Evolutionary conservation across 108 stramenopile genomes (phyloP).

Genomic region (Stephanodiscus triporus): DNA sequence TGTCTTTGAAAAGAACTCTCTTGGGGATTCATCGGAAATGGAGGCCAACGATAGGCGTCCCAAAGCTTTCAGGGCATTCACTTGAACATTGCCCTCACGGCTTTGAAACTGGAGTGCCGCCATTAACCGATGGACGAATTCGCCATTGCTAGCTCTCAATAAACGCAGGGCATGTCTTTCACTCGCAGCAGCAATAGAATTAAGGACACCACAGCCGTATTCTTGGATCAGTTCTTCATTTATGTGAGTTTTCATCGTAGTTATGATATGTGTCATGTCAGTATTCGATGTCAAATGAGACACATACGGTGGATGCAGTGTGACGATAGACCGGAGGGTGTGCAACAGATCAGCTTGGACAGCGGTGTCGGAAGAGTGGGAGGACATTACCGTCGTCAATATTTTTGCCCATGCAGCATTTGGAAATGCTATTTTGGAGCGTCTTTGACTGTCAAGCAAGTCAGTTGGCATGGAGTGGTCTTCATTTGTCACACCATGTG

Average conservation of each 20-base stretch:
- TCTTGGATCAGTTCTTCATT: constrained; percentile 16
- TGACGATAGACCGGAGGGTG: constrained; percentile 8
- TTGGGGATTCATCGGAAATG: constrained; percentile 8
- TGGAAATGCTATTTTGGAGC: constrained; percentile 4
- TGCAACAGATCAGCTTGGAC: constrained; percentile 13
- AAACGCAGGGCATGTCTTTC: constrained; percentile 22
- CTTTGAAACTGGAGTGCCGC: constrained; percentile 12
- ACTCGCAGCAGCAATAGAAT: constrained; percentile 10
- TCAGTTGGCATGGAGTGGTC: not conserved
- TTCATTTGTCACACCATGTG: constrained; percentile 4
- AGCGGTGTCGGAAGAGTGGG: constrained; percentile 4
- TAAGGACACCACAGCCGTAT: constrained; percentile 13
- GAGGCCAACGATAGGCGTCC: constrained; percentile 32
- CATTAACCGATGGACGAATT: constrained; percentile 35
- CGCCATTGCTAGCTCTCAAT: constrained; percentile 13
- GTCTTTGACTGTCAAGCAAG: not conserved
- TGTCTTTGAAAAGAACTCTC: constrained; percentile 18
- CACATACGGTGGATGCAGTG: constrained; percentile 1
- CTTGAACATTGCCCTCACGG: constrained; percentile 13
- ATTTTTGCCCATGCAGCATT: constrained; percentile 12
- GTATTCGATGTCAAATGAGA: constrained; percentile 12
- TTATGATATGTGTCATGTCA: constrained; percentile 5
- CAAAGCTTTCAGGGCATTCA: constrained; percentile 34
- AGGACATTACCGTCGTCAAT: constrained; percentile 6
- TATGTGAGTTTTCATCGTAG: constrained; percentile 10